phyloP scores from a whole-genome alignment of 805 yeast species.

The Saccharomycopsis capsularis region DNA sequence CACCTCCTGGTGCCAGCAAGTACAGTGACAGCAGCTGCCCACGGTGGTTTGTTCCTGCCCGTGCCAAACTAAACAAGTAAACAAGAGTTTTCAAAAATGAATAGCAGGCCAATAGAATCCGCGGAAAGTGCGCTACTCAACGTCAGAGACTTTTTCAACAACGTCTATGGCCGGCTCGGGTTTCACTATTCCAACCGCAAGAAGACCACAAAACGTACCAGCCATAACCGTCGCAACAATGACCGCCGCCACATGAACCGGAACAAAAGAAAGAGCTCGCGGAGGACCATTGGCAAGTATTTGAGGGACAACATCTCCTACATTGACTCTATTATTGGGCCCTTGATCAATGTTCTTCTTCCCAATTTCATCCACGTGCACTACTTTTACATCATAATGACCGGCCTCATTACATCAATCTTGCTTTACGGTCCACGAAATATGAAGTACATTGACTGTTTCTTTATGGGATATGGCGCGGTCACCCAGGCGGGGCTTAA shows the following conservation, averaged over 20 bases:
- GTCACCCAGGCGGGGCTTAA: slow-evolving; percentile 90
- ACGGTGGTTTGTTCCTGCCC: too few species aligned
- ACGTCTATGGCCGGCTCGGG: not conserved
- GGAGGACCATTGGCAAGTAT: not conserved
- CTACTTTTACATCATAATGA: slow-evolving; percentile 58
- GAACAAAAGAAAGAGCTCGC: not conserved
- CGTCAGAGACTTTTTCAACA: not conserved
- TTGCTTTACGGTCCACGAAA: slow-evolving; percentile 70
- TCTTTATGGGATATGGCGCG: slow-evolving; percentile 71
- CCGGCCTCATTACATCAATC: slow-evolving; percentile 63
- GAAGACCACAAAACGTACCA: not conserved
- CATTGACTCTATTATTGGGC: slow-evolving; percentile 3
- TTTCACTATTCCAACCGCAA: not conserved
- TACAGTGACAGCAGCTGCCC: too few species aligned
- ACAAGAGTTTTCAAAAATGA: not conserved
- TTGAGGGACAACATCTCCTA: slow-evolving; percentile 1
- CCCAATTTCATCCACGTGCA: slow-evolving; percentile 53
- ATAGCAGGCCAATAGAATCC: not conserved
- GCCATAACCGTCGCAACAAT: too few species aligned
- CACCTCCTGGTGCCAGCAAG: too few species aligned
- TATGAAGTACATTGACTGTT: slow-evolving; percentile 63
- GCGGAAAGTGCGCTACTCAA: not conserved
- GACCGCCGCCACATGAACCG: too few species aligned
- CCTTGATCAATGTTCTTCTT: slow-evolving; percentile 22
- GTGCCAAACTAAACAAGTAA: too few species aligned